These are phyloP conservation scores for Sphenostylis stenocarpa DNA, from an alignment of 306 rosid species.

Conservation along the genomic window DNA sequence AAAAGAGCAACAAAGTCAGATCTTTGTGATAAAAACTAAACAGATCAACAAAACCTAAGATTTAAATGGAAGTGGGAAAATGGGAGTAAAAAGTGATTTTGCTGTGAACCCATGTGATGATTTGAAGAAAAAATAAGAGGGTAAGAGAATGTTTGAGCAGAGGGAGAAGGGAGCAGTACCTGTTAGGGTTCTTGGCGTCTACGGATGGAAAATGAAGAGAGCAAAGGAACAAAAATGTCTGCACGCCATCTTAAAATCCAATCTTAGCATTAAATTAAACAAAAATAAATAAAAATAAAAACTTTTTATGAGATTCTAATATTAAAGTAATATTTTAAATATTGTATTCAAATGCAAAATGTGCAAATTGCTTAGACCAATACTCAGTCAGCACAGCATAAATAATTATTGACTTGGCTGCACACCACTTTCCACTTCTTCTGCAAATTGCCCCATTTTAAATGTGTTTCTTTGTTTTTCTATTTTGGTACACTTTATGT, in stretches of 20 bases:
- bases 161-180: slow-evolving; percentile 41
- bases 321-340: not conserved
- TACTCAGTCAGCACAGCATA: not conserved
- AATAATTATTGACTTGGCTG: not conserved
- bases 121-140: slow-evolving; percentile 3
- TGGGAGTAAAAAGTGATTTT: not conserved
- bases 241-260: slow-evolving; percentile 48
- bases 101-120: not conserved
- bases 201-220: slow-evolving; percentile 38
- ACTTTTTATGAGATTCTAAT: slow-evolving; percentile 17
- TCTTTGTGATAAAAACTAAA: slow-evolving; percentile 32
- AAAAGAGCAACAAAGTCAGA: slow-evolving; percentile 21
- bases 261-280: not conserved
- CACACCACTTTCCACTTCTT: not conserved
- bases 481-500: not conserved
- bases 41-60: slow-evolving; percentile 24
- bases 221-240: slow-evolving; percentile 35
- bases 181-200: slow-evolving; percentile 55
- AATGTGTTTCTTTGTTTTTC: not conserved
- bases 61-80: slow-evolving; percentile 26
- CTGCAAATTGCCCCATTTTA: slow-evolving; percentile 3
- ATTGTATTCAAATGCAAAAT: slow-evolving; percentile 12
- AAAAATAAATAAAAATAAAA: no score
- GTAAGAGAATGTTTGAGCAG: slow-evolving; percentile 8
- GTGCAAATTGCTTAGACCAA: not conserved